Conservation (phyloP, 495 filamentous ascomycete species). For the Penicillium malachiteum region DNA sequence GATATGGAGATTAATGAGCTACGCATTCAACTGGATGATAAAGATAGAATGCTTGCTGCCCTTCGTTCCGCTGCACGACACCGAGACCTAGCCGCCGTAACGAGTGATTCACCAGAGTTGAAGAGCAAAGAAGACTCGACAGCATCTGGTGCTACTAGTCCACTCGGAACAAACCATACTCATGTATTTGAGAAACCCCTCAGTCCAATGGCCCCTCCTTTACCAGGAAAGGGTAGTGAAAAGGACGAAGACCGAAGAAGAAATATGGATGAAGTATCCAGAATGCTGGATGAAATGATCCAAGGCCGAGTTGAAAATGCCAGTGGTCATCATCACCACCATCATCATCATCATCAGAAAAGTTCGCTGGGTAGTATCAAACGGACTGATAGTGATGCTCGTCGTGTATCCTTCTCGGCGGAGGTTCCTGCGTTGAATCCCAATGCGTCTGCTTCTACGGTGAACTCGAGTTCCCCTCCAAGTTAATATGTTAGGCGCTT, state of each 20-base stretch:
- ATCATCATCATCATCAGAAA: slow-evolving; percentile 62
- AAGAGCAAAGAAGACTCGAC: slow-evolving; percentile 33
- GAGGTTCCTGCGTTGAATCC: slow-evolving; percentile 28
- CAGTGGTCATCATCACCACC: slow-evolving; percentile 62
- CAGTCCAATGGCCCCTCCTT: slow-evolving; percentile 20
- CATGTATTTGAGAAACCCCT: slow-evolving; percentile 12
- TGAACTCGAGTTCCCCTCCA: slow-evolving; percentile 9
- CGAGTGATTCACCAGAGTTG: slow-evolving; percentile 39
- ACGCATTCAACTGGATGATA: slow-evolving; percentile 87
- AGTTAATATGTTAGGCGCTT: slow-evolving; percentile 8
- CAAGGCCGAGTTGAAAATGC: slow-evolving; percentile 68
- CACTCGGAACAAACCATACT: slow-evolving; percentile 15
- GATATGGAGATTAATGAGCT: slow-evolving; percentile 93
- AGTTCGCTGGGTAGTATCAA: slow-evolving; percentile 55
- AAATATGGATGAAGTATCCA: slow-evolving; percentile 84
- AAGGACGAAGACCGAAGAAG: slow-evolving; percentile 53
- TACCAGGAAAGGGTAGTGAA: slow-evolving; percentile 26
- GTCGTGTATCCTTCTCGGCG: slow-evolving; percentile 35
- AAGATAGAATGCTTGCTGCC: slow-evolving; percentile 89
- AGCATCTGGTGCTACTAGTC: slow-evolving; percentile 32
- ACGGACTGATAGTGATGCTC: slow-evolving; percentile 40
- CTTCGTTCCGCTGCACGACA: slow-evolving; percentile 84
- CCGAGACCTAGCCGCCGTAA: slow-evolving; percentile 76
- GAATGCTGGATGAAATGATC: slow-evolving; percentile 93
- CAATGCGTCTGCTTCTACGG: slow-evolving; percentile 3